These are phyloP conservation scores for Globisporangium radiosum DNA, from an alignment of 352 stramenopile genomes.

Conservation along the genomic window DNA sequence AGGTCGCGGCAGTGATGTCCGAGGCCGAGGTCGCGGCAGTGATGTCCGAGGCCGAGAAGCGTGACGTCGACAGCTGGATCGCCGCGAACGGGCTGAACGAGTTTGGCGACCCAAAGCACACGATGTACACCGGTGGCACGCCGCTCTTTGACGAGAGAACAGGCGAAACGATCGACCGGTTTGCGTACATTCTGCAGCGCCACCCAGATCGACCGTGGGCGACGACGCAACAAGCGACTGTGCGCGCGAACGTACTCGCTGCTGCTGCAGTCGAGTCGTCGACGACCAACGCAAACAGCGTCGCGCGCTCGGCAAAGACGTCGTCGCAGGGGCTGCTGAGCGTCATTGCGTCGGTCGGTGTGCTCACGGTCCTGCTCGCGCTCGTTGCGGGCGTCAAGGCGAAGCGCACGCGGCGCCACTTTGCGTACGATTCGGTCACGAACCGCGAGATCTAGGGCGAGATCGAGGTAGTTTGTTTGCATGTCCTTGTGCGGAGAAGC, in stretches of 20 bases:
- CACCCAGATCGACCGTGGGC: slow-evolving; percentile 59
- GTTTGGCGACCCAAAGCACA: slow-evolving; percentile 10
- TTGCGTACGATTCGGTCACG: slow-evolving; percentile 51
- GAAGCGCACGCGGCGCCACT: slow-evolving; percentile 23
- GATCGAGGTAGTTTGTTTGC: background rate
- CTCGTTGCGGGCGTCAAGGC: slow-evolving; percentile 24
- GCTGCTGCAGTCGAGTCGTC: slow-evolving; percentile 8
- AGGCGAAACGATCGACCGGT: slow-evolving; percentile 40
- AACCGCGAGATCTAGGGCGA: slow-evolving; percentile 18
- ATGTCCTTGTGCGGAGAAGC: too few relatives aligned
- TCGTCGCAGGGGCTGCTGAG: slow-evolving; percentile 5
- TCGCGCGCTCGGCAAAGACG: background rate
- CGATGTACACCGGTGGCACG: slow-evolving; percentile 69
- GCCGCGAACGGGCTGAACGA: slow-evolving; percentile 5
- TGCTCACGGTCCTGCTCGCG: slow-evolving; percentile 24
- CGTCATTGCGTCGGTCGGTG: slow-evolving; percentile 14
- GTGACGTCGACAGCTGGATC: slow-evolving; percentile 27
- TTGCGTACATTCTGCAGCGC: slow-evolving; percentile 55
- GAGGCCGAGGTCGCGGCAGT: background rate
- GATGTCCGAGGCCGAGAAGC: slow-evolving; percentile 12
- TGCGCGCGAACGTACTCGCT: background rate
- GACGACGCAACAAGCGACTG: slow-evolving; percentile 7
- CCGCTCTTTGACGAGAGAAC: slow-evolving; percentile 75
- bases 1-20: background rate
- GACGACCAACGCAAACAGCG: background rate